Conservation (phyloP, 768 basidiomycete species). For the Suillus luteus region DNA sequence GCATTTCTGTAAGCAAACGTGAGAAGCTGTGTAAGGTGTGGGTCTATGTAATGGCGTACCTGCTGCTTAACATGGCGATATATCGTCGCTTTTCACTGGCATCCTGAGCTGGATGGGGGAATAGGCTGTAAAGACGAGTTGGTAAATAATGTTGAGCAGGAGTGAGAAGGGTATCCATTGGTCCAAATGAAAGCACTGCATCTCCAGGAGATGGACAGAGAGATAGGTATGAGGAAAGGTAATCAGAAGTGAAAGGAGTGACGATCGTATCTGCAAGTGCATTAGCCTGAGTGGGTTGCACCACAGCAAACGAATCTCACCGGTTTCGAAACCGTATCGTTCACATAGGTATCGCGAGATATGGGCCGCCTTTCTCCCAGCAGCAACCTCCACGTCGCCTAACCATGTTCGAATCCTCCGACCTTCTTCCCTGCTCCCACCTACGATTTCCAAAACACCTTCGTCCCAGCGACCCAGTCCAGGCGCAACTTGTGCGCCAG, state of each 20-base stretch:
- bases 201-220: slow-evolving; percentile 71
- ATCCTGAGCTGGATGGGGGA: slow-evolving; percentile 83
- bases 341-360: slow-evolving; percentile 77
- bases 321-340: slow-evolving; percentile 78
- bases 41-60: slow-evolving; percentile 39
- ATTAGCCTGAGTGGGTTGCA: background rate
- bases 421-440: slow-evolving; percentile 74
- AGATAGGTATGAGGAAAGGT: slow-evolving; percentile 76
- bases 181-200: slow-evolving; percentile 77
- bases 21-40: background rate
- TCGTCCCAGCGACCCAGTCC: slow-evolving; percentile 76
- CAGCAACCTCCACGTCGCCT: slow-evolving; percentile 76
- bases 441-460: slow-evolving; percentile 73
- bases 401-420: slow-evolving; percentile 74
- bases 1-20: slow-evolving; percentile 58
- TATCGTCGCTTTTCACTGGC: slow-evolving; percentile 72
- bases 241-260: slow-evolving; percentile 76
- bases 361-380: slow-evolving; percentile 63
- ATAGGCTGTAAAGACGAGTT: slow-evolving; percentile 71
- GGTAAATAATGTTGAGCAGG: slow-evolving; percentile 76
- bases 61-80: slow-evolving; percentile 68
- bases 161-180: slow-evolving; percentile 76
- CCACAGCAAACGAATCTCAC: slow-evolving; percentile 36
- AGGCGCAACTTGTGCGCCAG: slow-evolving; percentile 26
- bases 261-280: slow-evolving; percentile 60